phyloP scores from a whole-genome alignment of 495 filamentous ascomycete genomes.

The Thozetella sp. region DNA sequence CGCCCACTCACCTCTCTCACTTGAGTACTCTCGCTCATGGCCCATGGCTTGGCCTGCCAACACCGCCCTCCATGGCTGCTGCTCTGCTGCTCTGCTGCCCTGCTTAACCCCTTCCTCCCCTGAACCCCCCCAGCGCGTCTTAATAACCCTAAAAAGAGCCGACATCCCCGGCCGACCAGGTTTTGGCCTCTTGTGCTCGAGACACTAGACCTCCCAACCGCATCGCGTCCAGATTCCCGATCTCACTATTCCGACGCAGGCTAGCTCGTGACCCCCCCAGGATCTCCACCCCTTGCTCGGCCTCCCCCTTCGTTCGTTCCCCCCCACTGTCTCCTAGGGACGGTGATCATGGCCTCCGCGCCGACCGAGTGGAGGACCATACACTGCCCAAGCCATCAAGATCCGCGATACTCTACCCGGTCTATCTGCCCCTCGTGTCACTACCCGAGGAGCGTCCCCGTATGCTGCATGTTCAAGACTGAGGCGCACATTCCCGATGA shows the following conservation, averaged over 20 bases:
- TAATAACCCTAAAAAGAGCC: neutral
- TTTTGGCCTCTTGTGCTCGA: neutral
- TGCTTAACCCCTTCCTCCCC: neutral
- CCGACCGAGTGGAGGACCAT: slow-evolving; percentile 1
- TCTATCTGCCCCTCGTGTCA: neutral
- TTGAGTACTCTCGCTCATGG: no score
- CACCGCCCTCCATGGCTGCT: no score
- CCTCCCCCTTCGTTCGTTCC: neutral
- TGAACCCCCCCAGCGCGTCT: neutral
- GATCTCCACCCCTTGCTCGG: neutral
- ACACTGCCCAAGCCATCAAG: neutral
- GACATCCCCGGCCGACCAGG: neutral
- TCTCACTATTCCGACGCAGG: neutral
- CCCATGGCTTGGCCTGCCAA: no score
- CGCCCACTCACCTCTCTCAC: no score
- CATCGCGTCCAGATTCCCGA: neutral
- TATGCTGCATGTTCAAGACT: slow-evolving; percentile 1
- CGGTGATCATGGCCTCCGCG: neutral
- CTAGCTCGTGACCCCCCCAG: neutral
- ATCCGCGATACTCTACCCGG: neutral
- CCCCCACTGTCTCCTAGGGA: neutral
- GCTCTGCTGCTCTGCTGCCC: no score
- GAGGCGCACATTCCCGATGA: slow-evolving; percentile 1
- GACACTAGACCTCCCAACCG: neutral
- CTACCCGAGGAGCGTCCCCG: neutral